Evolutionary conservation across 352 stramenopile genomes (phyloP).

Genomic region (Globisporangium nodosum): DNA sequence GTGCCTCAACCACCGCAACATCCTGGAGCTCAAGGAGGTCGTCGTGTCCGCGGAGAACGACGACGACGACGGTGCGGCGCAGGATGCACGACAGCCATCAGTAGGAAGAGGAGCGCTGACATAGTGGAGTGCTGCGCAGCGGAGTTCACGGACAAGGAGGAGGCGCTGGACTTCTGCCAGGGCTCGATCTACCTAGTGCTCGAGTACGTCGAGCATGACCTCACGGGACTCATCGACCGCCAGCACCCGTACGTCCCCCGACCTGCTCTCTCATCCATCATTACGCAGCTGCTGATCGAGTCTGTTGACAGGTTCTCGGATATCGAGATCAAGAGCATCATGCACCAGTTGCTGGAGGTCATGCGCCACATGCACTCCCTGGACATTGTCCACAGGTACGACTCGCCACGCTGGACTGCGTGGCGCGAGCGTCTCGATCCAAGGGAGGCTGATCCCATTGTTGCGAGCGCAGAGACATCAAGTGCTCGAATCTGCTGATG

Average conservation of each 20-base stretch:
- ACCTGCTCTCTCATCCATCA: neutral
- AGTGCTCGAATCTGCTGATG: constrained; percentile 90
- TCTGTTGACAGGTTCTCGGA: constrained; percentile 57
- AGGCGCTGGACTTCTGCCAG: constrained; percentile 78
- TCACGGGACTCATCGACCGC: constrained; percentile 83
- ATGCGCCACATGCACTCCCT: constrained; percentile 87
- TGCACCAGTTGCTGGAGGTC: constrained; percentile 81
- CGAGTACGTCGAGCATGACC: constrained; percentile 87
- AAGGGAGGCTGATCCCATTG: neutral
- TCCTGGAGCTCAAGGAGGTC: constrained; percentile 96
- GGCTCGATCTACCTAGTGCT: constrained; percentile 86
- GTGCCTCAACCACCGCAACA: constrained; percentile 92
- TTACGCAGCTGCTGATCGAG: too few relatives aligned
- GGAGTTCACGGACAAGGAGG: constrained; percentile 80
- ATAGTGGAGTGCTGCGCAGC: neutral
- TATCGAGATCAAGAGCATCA: constrained; percentile 83
- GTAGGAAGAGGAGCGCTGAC: neutral
- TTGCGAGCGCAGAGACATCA: constrained; percentile 66
- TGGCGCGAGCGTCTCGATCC: too few relatives aligned
- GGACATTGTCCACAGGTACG: constrained; percentile 83
- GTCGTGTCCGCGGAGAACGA: constrained; percentile 88
- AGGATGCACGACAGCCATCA: neutral
- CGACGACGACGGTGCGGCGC: constrained; percentile 54
- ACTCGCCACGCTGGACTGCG: neutral
- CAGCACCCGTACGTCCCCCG: constrained; percentile 58